These are phyloP conservation scores for Jackrogersella minutella DNA, from an alignment of 495 filamentous ascomycete species.

Conservation along the genomic window DNA sequence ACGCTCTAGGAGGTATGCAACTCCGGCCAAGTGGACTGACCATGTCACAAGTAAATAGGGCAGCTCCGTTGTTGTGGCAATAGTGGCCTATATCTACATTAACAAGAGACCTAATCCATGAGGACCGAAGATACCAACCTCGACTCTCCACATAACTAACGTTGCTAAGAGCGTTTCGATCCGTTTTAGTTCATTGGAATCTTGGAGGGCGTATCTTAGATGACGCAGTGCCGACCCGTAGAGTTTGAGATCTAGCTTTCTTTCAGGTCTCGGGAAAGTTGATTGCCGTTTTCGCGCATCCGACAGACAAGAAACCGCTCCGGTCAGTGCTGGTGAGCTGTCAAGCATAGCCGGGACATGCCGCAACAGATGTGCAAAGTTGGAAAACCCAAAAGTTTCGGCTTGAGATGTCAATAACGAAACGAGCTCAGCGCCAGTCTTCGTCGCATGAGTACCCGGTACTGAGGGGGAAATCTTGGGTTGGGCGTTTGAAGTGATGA, in stretches of 20 bases:
- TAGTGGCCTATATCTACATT: background rate
- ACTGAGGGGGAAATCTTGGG: background rate
- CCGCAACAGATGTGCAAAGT: conserved; percentile 1
- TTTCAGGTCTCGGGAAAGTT: background rate
- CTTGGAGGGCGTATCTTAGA: conserved; percentile 6
- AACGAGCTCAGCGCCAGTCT: conserved; percentile 1
- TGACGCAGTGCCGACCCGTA: conserved; percentile 4
- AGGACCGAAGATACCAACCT: background rate
- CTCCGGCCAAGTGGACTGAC: conserved; percentile 7
- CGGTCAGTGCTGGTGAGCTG: background rate
- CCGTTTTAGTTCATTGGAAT: background rate
- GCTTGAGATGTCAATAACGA: conserved; percentile 5
- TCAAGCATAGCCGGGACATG: conserved; percentile 12
- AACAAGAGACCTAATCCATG: background rate
- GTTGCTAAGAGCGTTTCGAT: conserved; percentile 15
- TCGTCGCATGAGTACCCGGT: background rate
- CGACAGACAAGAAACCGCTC: conserved; percentile 2
- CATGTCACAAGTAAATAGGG: conserved; percentile 4
- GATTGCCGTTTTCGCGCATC: conserved; percentile 11
- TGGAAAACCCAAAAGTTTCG: conserved; percentile 9
- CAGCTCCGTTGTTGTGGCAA: conserved; percentile 7
- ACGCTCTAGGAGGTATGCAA: background rate
- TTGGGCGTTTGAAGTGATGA: background rate
- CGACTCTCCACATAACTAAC: conserved; percentile 13
- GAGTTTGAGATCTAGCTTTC: conserved; percentile 9